Conservation (phyloP, 139 green algal species). For the Yamagishiella unicocca region DNA sequence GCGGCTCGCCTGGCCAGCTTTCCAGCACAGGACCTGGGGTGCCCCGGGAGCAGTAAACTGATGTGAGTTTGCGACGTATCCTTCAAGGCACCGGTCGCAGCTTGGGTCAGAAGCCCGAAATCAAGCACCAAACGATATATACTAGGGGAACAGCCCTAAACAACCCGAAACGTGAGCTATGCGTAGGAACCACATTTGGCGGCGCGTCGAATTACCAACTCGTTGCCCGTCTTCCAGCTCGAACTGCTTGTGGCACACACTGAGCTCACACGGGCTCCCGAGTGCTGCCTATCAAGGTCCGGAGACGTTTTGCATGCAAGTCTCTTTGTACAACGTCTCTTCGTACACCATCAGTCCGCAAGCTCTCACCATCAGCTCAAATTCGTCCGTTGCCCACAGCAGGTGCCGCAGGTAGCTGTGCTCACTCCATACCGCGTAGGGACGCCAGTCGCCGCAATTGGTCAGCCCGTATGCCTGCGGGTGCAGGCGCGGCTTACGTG, state of each 20-base stretch:
- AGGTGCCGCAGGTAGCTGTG: conserved; percentile 51
- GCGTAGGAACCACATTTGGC: neutral
- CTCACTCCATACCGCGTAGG: conserved; percentile 33
- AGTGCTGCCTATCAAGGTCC: too few species aligned
- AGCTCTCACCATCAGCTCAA: conserved; percentile 45
- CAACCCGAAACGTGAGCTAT: too few species aligned
- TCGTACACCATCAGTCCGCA: neutral
- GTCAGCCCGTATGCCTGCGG: neutral
- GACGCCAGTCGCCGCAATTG: conserved; percentile 47
- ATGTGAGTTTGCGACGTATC: too few species aligned
- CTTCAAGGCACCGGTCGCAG: too few species aligned
- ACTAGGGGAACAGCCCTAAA: too few species aligned
- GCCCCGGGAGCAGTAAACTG: too few species aligned
- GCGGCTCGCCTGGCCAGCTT: conserved; percentile 15
- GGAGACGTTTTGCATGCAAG: neutral
- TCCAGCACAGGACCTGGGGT: conserved; percentile 51
- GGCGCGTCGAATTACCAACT: neutral
- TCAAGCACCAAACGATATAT: neutral
- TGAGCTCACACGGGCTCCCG: too few species aligned
- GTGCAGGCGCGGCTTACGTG: too few species aligned
- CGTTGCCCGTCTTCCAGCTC: neutral
- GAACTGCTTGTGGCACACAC: too few species aligned
- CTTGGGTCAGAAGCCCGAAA: neutral
- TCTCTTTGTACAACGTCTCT: neutral
- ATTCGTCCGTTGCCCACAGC: conserved; percentile 21